phyloP scores from a whole-genome alignment of 1,284 basidiomycete genomes.

The Cystobasidium sp. region DNA sequence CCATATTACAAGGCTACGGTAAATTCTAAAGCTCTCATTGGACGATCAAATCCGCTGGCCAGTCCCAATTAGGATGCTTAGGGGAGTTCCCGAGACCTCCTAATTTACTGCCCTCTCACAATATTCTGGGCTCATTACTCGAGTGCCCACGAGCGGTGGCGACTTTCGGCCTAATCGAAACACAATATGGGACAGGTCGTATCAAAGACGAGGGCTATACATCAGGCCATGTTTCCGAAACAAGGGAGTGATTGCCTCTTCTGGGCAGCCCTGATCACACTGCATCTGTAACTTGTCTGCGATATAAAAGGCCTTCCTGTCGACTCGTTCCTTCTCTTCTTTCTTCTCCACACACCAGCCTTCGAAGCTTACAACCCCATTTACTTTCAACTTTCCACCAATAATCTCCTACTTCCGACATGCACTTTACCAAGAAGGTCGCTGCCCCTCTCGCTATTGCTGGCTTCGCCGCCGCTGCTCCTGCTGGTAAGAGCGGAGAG shows the following conservation, averaged over 20 bases:
- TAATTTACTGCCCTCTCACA: too few relatives aligned
- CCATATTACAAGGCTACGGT: too few relatives aligned
- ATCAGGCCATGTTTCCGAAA: conserved; percentile 19
- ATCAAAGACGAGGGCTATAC: background rate
- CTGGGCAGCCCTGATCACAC: background rate
- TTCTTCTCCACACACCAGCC: background rate
- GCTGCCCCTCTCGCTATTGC: conserved; percentile 41
- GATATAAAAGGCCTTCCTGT: conserved; percentile 13
- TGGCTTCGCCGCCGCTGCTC: conserved; percentile 36
- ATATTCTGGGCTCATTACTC: background rate
- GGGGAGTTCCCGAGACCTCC: too few relatives aligned
- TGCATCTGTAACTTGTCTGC: background rate
- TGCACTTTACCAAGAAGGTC: conserved; percentile 38
- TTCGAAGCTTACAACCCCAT: background rate
- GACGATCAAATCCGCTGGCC: too few relatives aligned
- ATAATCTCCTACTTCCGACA: conserved; percentile 10
- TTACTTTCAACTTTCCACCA: background rate
- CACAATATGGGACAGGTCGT: background rate
- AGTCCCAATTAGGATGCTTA: too few relatives aligned
- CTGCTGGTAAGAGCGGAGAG: conserved; percentile 3
- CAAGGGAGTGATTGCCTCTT: background rate
- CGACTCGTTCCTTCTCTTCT: conserved; percentile 20
- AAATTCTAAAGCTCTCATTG: too few relatives aligned
- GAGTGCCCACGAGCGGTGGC: background rate
- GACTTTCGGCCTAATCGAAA: conserved; percentile 13